Evolutionary conservation across 2,329 filamentous ascomycete genomes (phyloP).

Genomic region (Verticillium albo-atrum): DNA sequence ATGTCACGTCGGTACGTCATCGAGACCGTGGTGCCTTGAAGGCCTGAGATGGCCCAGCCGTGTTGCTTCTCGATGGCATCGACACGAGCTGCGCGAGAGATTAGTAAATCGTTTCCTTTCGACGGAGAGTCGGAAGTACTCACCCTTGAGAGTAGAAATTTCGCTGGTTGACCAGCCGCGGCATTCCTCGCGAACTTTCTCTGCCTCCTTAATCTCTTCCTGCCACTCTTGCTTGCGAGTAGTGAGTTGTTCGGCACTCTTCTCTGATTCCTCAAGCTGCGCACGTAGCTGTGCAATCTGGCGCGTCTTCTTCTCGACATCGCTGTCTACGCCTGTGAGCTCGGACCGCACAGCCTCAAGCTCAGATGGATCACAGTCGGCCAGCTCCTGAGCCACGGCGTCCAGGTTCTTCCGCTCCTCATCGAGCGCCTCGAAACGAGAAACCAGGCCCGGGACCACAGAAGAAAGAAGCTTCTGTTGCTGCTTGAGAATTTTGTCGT

Average conservation of each 20-base stretch:
- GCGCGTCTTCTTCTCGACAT: slow-evolving; percentile 65
- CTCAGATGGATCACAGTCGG: slow-evolving; percentile 76
- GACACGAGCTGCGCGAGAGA: slow-evolving; percentile 51
- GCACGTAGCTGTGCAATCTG: slow-evolving; percentile 62
- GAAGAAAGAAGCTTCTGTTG: slow-evolving; percentile 66
- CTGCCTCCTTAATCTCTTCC: slow-evolving; percentile 75
- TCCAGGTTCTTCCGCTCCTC: slow-evolving; percentile 64
- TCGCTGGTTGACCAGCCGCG: slow-evolving; percentile 84
- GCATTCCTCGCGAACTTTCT: slow-evolving; percentile 80
- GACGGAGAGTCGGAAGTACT: background rate
- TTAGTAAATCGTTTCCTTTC: slow-evolving; percentile 26
- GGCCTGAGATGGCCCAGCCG: slow-evolving; percentile 69
- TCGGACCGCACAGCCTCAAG: slow-evolving; percentile 68
- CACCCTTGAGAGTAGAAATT: slow-evolving; percentile 74
- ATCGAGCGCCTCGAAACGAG: slow-evolving; percentile 57
- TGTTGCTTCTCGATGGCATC: slow-evolving; percentile 59
- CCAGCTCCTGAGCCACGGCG: slow-evolving; percentile 67
- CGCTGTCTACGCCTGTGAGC: slow-evolving; percentile 58
- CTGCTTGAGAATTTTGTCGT: slow-evolving; percentile 61
- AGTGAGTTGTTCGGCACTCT: slow-evolving; percentile 55
- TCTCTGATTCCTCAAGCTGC: slow-evolving; percentile 64
- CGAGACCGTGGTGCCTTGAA: slow-evolving; percentile 58
- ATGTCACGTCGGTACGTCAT: slow-evolving; percentile 71
- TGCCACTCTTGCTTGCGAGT: slow-evolving; percentile 65
- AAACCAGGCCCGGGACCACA: slow-evolving; percentile 60